Evolutionary conservation across 768 basidiomycete genomes (phyloP).

Genomic region (Suillus subalutaceus): DNA sequence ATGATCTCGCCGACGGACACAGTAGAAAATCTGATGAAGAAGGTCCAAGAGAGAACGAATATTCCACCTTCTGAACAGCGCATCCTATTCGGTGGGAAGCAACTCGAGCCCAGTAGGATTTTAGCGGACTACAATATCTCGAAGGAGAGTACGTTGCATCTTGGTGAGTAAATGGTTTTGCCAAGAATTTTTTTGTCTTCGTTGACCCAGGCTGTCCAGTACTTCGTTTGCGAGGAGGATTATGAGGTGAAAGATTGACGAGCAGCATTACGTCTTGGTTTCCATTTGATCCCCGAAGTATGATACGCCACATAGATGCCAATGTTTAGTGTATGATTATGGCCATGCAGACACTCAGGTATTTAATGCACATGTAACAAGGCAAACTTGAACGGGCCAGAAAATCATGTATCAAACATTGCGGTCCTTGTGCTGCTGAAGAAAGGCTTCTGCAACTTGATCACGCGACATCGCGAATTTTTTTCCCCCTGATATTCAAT

Average conservation of each 20-base stretch:
- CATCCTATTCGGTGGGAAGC: slow-evolving; percentile 21
- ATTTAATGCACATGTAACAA: not conserved
- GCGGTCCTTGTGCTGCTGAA: not conserved
- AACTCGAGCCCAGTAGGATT: slow-evolving; percentile 48
- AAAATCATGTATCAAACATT: not conserved
- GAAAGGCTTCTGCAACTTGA: not conserved
- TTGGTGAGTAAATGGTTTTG: slow-evolving; percentile 19
- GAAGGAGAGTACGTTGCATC: slow-evolving; percentile 41
- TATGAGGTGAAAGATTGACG: not conserved
- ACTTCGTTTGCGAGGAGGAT: slow-evolving; percentile 11
- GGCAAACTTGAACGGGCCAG: too few relatives aligned
- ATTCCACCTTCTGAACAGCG: slow-evolving; percentile 11
- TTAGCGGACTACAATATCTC: slow-evolving; percentile 49
- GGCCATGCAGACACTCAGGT: not conserved
- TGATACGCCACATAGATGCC: not conserved
- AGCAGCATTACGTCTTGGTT: not conserved
- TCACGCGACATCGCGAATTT: not conserved
- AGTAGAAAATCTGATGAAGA: slow-evolving; percentile 9
- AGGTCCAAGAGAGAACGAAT: slow-evolving; percentile 5
- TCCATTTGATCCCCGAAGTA: not conserved
- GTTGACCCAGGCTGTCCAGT: slow-evolving; percentile 1
- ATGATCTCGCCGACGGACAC: slow-evolving; percentile 37
- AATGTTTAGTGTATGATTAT: not conserved
- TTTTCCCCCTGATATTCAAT: not conserved
- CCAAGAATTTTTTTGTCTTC: not conserved